Evolutionary conservation across 208 protist species (phyloP).

Genomic region (Borovskyia barvae): DNA sequence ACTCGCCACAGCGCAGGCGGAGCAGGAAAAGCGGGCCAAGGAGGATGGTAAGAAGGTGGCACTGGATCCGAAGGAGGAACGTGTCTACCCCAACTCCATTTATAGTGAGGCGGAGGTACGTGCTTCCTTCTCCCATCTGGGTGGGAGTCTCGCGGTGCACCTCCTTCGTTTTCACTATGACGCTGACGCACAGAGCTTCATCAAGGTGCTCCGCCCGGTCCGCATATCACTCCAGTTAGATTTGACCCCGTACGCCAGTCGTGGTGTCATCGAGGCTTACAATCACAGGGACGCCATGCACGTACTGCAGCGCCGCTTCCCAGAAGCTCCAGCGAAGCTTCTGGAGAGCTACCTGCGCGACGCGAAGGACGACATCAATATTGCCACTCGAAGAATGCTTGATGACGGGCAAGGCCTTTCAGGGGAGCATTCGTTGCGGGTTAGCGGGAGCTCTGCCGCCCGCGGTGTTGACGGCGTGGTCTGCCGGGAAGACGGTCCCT

Average conservation of each 20-base stretch:
- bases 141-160: slow-evolving; percentile 72
- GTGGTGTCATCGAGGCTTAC: slow-evolving; percentile 40
- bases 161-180: slow-evolving; percentile 84
- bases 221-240: slow-evolving; percentile 58
- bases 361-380: slow-evolving; percentile 23
- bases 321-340: slow-evolving; percentile 4
- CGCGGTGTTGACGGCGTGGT: neutral
- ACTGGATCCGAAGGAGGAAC: slow-evolving; percentile 20
- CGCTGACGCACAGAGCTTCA: slow-evolving; percentile 36
- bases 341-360: slow-evolving; percentile 16
- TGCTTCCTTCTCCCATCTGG: slow-evolving; percentile 57
- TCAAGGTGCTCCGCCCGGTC: slow-evolving; percentile 62
- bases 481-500: neutral
- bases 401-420: slow-evolving; percentile 20
- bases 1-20: slow-evolving; percentile 31
- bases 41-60: slow-evolving; percentile 29
- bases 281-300: slow-evolving; percentile 20
- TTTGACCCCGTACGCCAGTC: slow-evolving; percentile 50
- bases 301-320: slow-evolving; percentile 46
- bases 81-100: slow-evolving; percentile 51
- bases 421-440: slow-evolving; percentile 8
- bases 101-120: slow-evolving; percentile 74
- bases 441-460: slow-evolving; percentile 4
- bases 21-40: slow-evolving; percentile 23
- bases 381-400: slow-evolving; percentile 24